Conservation (phyloP, 2,329 filamentous ascomycete genomes). For the Fusarium transvaalense region DNA sequence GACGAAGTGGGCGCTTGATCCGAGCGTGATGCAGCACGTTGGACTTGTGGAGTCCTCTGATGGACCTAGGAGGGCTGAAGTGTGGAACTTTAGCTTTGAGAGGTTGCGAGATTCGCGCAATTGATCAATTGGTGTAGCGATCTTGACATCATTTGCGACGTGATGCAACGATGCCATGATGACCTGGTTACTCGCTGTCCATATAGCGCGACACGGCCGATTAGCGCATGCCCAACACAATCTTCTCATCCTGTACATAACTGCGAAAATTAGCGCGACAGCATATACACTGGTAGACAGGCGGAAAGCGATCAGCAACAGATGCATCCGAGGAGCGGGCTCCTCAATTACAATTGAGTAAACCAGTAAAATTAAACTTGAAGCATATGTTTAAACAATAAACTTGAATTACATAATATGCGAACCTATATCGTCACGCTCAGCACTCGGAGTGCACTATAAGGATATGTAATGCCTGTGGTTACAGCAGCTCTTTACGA, state of each 20-base stretch:
- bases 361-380: background rate
- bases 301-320: no score
- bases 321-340: no score
- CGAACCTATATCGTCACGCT: background rate
- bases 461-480: background rate
- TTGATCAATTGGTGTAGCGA: background rate
- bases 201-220: background rate
- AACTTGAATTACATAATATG: background rate
- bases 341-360: no score
- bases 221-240: no score
- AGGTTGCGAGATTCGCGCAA: constrained; percentile 7
- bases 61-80: constrained; percentile 46
- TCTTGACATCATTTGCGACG: background rate
- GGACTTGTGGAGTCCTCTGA: constrained; percentile 52
- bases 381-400: background rate
- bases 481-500: constrained; percentile 51
- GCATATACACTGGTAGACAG: background rate
- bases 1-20: constrained; percentile 55
- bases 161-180: no score
- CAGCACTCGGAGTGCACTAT: no score
- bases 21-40: constrained; percentile 55
- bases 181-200: no score
- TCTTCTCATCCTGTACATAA: background rate
- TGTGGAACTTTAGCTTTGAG: constrained; percentile 56
- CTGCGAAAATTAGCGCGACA: background rate